Evolutionary conservation across 2,329 filamentous ascomycete genomes (phyloP).

Genomic region (Aspergillus niger): DNA sequence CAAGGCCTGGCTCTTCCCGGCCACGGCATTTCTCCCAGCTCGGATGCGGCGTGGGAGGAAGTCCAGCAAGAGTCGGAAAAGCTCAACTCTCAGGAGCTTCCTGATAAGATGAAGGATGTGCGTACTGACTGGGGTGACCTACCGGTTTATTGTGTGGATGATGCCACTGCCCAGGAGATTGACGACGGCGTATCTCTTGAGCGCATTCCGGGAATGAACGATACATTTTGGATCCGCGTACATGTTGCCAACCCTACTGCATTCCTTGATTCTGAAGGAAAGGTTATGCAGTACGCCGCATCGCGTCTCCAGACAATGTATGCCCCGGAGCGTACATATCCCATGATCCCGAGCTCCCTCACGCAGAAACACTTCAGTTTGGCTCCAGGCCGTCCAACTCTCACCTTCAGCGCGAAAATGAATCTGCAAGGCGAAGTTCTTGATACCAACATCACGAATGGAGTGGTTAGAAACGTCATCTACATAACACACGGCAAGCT

Average conservation of each 20-base stretch:
- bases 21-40: conserved; percentile 34
- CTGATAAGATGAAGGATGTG: conserved; percentile 58
- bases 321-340: conserved; percentile 55
- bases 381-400: conserved; percentile 53
- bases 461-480: conserved; percentile 57
- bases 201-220: conserved; percentile 44
- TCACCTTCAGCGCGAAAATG: conserved; percentile 63
- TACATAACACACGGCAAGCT: conserved; percentile 52
- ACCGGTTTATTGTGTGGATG: conserved; percentile 63
- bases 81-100: conserved; percentile 33
- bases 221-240: conserved; percentile 60
- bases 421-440: conserved; percentile 54
- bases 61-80: conserved; percentile 32
- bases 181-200: conserved; percentile 66
- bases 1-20: conserved; percentile 56
- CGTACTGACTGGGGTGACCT: conserved; percentile 60
- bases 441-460: conserved; percentile 57
- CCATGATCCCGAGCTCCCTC: conserved; percentile 57
- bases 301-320: conserved; percentile 58
- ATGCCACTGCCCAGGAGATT: conserved; percentile 57
- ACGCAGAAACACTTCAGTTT: conserved; percentile 58
- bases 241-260: conserved; percentile 67
- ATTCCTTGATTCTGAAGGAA: conserved; percentile 56
- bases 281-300: conserved; percentile 57
- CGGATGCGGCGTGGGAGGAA: conserved; percentile 35